Conservation (phyloP, 192 early-diverging fungal species). For the Linnemannia exigua region DNA sequence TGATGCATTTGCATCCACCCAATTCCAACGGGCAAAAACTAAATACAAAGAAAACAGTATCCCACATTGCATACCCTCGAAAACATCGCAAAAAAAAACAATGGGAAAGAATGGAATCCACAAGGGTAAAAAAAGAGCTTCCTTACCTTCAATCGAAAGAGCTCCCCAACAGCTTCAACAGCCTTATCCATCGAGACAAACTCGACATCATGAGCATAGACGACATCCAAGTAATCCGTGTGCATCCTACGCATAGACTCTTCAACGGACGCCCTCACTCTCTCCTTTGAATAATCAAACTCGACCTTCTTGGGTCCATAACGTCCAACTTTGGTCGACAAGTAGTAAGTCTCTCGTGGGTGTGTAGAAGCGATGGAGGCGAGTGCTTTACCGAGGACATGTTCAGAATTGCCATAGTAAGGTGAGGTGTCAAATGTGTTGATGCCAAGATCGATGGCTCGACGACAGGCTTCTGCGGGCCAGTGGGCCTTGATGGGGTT, state of each 20-base stretch:
- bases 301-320: slow-evolving; percentile 73
- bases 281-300: slow-evolving; percentile 75
- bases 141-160: slow-evolving; percentile 69
- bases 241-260: slow-evolving; percentile 73
- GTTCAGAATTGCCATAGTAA: slow-evolving; percentile 80
- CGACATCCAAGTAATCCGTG: slow-evolving; percentile 78
- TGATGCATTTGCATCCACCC: not conserved
- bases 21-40: slow-evolving; percentile 1
- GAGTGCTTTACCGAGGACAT: slow-evolving; percentile 74
- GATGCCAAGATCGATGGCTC: slow-evolving; percentile 70
- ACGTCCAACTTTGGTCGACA: slow-evolving; percentile 81
- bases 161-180: slow-evolving; percentile 59
- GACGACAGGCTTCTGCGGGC: slow-evolving; percentile 61
- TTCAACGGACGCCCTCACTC: slow-evolving; percentile 62
- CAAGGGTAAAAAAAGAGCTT: not conserved
- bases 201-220: slow-evolving; percentile 83
- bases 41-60: not conserved
- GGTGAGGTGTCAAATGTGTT: slow-evolving; percentile 81
- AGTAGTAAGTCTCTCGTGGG: slow-evolving; percentile 75
- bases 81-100: slow-evolving; percentile 7
- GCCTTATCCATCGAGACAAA: slow-evolving; percentile 73
- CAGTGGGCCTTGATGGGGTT: slow-evolving; percentile 61
- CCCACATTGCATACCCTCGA: not conserved
- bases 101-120: not conserved
- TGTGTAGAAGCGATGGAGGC: slow-evolving; percentile 59